Base-by-base conservation (phyloP, 768 basidiomycete species). In the Lactarius trivialis region DNA sequence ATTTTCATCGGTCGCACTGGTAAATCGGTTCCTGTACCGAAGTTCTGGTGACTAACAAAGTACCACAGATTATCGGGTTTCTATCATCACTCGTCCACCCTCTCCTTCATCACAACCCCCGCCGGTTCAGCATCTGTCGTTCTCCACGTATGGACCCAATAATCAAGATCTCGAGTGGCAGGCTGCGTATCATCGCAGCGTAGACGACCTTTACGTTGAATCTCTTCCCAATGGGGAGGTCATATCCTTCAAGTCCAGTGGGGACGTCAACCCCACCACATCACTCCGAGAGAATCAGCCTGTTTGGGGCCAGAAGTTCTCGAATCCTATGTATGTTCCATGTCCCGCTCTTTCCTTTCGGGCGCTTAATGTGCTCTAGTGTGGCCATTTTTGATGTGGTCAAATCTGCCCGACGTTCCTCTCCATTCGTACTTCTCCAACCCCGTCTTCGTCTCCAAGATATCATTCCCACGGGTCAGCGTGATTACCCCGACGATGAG, bases 81-180 rank as follows among this genome's bases (percentile, higher is more conserved):
- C 89, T 43, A 94, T 98, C 56, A 85, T 86, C 72, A 81, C 85
- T 15, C 82, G 82, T 24, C 78, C 81, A 0, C 68, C 74, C 24
- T 69, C 76, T 1, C 63, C 73, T 4, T 72, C 74, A 3, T 71
- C 73, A 26, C 72, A 72, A 8, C 73, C 70, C 19, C 70, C 80
- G 7, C 82, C 80, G 24, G 76, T 84, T 14, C 96, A 98, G 68
- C 90, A 90, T 57, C 81, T 98, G 17, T 85, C 86, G 0, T 97
- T 94, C 73, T 96, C 95, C 0, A 84, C 87, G 0, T 98, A 98
- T 72, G 92, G 93, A 0, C 93, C 96, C 6, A 95, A 95, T 72
- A 93, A 89, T 70, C 85, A 88, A 73, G 91, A 95, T 71, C 83
- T 81, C 65, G 75, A 81, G 8, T 69, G 86, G 14, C 94, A 96